Percentiles rank a stretch among this genome's conserved stretches.
These are phyloP conservation scores for Arthroderma uncinatum DNA, from an alignment of 2,329 filamentous ascomycete genomes.

Conservation along the genomic window DNA sequence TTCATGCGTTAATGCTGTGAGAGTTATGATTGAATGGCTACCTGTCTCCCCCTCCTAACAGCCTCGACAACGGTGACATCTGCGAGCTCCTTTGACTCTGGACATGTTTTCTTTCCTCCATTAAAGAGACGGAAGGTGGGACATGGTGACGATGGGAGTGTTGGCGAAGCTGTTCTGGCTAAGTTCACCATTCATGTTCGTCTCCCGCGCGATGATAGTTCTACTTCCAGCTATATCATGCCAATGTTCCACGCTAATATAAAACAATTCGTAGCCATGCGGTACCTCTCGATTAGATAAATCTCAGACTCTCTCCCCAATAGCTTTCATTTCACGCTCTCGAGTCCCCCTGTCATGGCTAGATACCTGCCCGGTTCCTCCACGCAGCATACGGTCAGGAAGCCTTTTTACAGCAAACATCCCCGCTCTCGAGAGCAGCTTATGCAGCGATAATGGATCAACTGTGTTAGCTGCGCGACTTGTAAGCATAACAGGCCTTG, in stretches of 20 bases:
- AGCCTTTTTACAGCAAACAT: conserved; percentile 32
- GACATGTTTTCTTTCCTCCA: background rate
- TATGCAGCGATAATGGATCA: conserved; percentile 19
- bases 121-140: background rate
- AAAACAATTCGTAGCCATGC: conserved; percentile 24
- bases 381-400: conserved; percentile 22
- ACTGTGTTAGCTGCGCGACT: conserved; percentile 27
- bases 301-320: conserved; percentile 26
- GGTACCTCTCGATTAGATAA: conserved; percentile 27
- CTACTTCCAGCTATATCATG: background rate
- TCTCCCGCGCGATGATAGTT: background rate
- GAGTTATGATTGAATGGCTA: background rate
- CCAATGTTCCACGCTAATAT: background rate
- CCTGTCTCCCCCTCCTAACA: background rate
- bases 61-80: background rate
- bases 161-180: background rate
- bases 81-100: background rate
- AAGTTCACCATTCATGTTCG: background rate
- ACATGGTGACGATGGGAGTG: background rate
- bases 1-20: background rate
- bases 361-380: conserved; percentile 21
- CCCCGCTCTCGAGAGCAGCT: conserved; percentile 25
- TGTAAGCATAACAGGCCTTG: background rate
- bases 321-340: conserved; percentile 28
- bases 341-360: conserved; percentile 32